These are phyloP conservation scores for Penicillium sp. DNA, from an alignment of 2,329 filamentous ascomycete species.

Conservation along the genomic window DNA sequence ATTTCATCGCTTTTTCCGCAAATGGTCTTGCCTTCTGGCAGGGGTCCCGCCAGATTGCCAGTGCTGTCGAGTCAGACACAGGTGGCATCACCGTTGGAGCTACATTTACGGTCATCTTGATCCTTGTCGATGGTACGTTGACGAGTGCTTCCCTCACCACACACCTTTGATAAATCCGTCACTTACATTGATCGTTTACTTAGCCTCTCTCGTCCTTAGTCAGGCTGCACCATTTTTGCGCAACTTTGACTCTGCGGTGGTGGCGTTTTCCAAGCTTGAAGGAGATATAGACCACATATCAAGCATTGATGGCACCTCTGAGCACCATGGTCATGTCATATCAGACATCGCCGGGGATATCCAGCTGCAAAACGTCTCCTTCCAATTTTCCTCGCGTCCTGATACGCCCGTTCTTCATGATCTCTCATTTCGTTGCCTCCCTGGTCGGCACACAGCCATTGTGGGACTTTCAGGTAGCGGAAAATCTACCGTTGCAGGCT, in stretches of 20 bases:
- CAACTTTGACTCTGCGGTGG: slow-evolving; percentile 50
- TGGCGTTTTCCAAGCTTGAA: slow-evolving; percentile 60
- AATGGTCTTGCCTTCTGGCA: slow-evolving; percentile 70
- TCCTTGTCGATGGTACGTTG: slow-evolving; percentile 37
- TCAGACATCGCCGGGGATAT: slow-evolving; percentile 28
- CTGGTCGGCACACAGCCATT: slow-evolving; percentile 53
- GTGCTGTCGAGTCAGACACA: slow-evolving; percentile 15
- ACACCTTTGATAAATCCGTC: background rate
- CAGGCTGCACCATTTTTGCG: slow-evolving; percentile 43
- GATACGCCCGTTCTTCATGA: slow-evolving; percentile 17
- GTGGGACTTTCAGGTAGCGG: slow-evolving; percentile 58
- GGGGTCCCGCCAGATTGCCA: slow-evolving; percentile 59
- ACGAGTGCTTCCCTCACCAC: slow-evolving; percentile 21
- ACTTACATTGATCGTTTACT: background rate
- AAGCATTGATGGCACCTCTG: slow-evolving; percentile 44
- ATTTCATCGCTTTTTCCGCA: slow-evolving; percentile 67
- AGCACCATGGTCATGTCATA: slow-evolving; percentile 16
- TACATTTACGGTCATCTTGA: slow-evolving; percentile 39
- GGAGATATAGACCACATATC: slow-evolving; percentile 57
- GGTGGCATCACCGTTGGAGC: slow-evolving; percentile 30
- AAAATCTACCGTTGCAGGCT: slow-evolving; percentile 65
- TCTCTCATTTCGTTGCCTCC: slow-evolving; percentile 24
- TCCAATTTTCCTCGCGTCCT: slow-evolving; percentile 30
- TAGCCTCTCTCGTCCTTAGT: slow-evolving; percentile 38
- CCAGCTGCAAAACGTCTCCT: slow-evolving; percentile 35